Evolutionary conservation across 1,284 basidiomycete genomes (phyloP).

Genomic region (Coniferiporia weirii): DNA sequence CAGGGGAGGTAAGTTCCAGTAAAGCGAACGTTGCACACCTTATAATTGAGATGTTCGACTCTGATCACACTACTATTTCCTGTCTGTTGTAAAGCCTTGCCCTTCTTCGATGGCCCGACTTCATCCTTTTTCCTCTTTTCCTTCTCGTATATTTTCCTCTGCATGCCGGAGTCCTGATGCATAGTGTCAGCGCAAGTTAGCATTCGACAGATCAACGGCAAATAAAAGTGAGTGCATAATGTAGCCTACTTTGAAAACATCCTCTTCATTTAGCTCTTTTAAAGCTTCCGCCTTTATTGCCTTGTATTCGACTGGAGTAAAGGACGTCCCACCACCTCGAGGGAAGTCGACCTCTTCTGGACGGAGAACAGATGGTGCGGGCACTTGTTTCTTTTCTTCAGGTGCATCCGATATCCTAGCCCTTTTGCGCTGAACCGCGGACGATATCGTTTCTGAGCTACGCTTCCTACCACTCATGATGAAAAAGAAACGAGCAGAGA

Average conservation of each 20-base stretch:
- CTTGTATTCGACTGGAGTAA: conserved; percentile 92
- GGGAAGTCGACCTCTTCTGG: conserved; percentile 90
- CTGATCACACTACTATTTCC: conserved; percentile 45
- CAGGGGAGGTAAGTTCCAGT: not conserved
- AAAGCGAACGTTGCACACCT: conserved; percentile 41
- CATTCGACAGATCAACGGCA: not conserved
- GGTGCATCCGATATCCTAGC: conserved; percentile 3
- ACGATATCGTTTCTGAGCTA: conserved; percentile 3
- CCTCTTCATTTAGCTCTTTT: conserved; percentile 78
- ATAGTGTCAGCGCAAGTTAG: not conserved
- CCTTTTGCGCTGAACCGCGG: conserved; percentile 7
- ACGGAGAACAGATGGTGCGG: conserved; percentile 37
- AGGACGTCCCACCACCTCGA: conserved; percentile 77
- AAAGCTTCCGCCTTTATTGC: conserved; percentile 79
- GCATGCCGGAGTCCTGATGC: conserved; percentile 22
- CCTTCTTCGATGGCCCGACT: conserved; percentile 13
- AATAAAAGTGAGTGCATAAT: no score
- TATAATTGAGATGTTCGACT: conserved; percentile 93
- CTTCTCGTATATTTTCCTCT: conserved; percentile 28
- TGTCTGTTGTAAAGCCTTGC: conserved; percentile 16
- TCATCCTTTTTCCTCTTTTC: conserved; percentile 17
- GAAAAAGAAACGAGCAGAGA: not conserved
- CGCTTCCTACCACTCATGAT: conserved; percentile 11
- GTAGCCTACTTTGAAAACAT: conserved; percentile 52
- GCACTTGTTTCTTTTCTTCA: not conserved